Conservation (phyloP, 257 asterid species). For the Asclepias syriaca region DNA sequence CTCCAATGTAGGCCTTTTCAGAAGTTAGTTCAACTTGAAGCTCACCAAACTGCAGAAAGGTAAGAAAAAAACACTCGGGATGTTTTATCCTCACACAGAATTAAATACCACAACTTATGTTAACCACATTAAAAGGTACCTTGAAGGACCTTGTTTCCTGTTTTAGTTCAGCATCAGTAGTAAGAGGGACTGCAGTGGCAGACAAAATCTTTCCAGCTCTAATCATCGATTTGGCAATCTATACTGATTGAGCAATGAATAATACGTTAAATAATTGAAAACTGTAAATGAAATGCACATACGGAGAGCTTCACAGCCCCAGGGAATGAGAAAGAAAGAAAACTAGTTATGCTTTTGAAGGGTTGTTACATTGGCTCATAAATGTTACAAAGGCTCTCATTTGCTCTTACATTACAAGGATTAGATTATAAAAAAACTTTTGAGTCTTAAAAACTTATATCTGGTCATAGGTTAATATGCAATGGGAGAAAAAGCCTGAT, state of each 20-base stretch:
- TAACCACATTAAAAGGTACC: conserved; percentile 35
- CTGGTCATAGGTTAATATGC: not conserved
- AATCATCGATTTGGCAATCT: conserved; percentile 89
- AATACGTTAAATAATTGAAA: conserved; percentile 4
- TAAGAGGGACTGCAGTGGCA: conserved; percentile 40
- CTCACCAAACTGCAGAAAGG: conserved; percentile 67
- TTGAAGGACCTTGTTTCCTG: conserved; percentile 58
- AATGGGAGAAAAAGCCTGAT: conserved; percentile 8
- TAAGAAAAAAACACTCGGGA: conserved; percentile 8
- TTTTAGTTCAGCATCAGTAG: conserved; percentile 42
- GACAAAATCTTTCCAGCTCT: conserved; percentile 60
- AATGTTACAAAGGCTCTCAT: not conserved
- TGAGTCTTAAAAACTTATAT: not conserved
- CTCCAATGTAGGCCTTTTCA: conserved; percentile 69
- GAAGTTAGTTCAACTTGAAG: conserved; percentile 87
- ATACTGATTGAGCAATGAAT: conserved; percentile 29
- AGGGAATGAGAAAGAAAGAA: not conserved
- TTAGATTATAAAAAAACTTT: not conserved
- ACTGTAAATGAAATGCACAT: not conserved
- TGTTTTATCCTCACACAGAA: conserved; percentile 1
- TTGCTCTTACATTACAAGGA: not conserved
- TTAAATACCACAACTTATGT: not conserved
- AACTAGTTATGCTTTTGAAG: no score
- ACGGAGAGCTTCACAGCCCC: not conserved
- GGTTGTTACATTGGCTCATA: not conserved